Percentiles rank a stretch among this genome's conserved stretches.
Evolutionary conservation across 208 protist genomes (phyloP).

Genomic region (Wallacemonas collosoma): DNA sequence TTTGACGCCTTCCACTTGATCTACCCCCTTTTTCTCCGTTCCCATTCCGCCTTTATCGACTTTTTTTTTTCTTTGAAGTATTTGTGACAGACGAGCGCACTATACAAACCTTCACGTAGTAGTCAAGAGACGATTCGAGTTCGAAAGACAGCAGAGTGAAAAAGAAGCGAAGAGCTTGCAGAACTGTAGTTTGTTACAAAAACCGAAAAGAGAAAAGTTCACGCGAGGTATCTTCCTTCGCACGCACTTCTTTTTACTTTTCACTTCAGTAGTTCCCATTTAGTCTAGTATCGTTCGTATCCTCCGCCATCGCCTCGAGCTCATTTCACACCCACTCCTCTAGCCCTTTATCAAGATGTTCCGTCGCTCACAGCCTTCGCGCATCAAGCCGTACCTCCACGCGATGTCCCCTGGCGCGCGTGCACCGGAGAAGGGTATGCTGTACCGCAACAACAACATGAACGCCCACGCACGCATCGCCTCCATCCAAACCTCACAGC

Average conservation of each 20-base stretch:
- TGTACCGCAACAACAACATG: constrained; percentile 90
- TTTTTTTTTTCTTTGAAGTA: too few relatives aligned
- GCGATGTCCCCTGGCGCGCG: constrained; percentile 78
- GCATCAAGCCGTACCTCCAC: constrained; percentile 84
- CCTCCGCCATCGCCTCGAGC: not conserved
- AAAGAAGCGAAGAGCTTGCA: too few relatives aligned
- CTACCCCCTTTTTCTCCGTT: too few relatives aligned
- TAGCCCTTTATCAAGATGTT: constrained; percentile 44
- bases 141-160: too few relatives aligned
- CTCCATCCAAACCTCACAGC: constrained; percentile 69
- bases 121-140: too few relatives aligned
- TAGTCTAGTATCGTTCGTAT: constrained; percentile 16
- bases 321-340: constrained; percentile 3
- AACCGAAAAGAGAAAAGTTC: too few relatives aligned
- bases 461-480: constrained; percentile 76
- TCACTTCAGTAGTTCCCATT: constrained; percentile 12
- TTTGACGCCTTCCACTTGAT: too few relatives aligned
- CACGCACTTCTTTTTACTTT: not conserved
- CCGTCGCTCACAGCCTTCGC: constrained; percentile 31
- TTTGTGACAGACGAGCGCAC: too few relatives aligned
- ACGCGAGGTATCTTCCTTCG: not conserved
- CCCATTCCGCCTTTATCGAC: too few relatives aligned
- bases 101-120: too few relatives aligned
- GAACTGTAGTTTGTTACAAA: too few relatives aligned
- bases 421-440: constrained; percentile 81